Percentiles rank a stretch among this genome's conserved stretches.
Conservation (phyloP, 2,329 filamentous ascomycete species). For the Metarhizium rileyi region DNA sequence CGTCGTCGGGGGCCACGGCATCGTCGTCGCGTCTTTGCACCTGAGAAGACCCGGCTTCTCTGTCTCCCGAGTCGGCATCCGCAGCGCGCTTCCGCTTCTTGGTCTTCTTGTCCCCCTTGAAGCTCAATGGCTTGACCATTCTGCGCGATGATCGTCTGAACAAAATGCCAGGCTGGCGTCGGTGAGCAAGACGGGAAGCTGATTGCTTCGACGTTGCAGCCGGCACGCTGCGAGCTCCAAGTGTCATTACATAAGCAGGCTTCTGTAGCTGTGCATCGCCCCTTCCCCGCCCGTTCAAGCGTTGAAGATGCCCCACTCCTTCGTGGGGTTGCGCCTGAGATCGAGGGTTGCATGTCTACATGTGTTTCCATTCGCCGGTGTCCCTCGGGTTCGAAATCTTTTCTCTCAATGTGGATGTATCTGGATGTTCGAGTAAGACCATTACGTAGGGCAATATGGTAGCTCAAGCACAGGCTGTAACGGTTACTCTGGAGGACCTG, state of each 20-base stretch:
- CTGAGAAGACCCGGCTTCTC: slow-evolving; percentile 28
- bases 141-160: slow-evolving; percentile 5
- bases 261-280: neutral
- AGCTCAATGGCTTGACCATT: slow-evolving; percentile 84
- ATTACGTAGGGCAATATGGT: slow-evolving; percentile 25
- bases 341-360: neutral
- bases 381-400: neutral
- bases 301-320: neutral
- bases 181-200: neutral
- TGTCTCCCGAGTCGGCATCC: slow-evolving; percentile 33
- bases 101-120: slow-evolving; percentile 94
- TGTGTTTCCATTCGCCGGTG: neutral
- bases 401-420: neutral
- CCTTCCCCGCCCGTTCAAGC: neutral
- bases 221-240: slow-evolving; percentile 25
- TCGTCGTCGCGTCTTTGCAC: slow-evolving; percentile 14
- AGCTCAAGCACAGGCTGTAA: slow-evolving; percentile 43
- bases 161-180: slow-evolving; percentile 1
- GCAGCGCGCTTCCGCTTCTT: slow-evolving; percentile 79
- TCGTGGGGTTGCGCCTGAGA: too few relatives aligned
- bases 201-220: neutral
- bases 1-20: slow-evolving; percentile 49
- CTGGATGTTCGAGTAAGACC: neutral
- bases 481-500: slow-evolving; percentile 52
- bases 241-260: slow-evolving; percentile 15